phyloP scores from a whole-genome alignment of 768 basidiomycete species.

The Fibroporia radiculosa region DNA sequence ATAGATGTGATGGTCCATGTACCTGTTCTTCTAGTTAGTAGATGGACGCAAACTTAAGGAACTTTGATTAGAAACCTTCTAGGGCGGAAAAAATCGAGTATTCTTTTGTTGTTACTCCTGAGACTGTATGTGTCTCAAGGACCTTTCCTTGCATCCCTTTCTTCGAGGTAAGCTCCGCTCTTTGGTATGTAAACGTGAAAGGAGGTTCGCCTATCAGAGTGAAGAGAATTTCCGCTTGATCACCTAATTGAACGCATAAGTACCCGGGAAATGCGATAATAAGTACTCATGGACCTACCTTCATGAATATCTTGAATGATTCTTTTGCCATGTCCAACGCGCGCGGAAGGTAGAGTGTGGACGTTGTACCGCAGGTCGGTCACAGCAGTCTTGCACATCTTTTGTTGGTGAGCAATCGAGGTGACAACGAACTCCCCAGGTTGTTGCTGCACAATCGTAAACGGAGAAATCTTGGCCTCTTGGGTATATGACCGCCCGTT shows the following conservation, averaged over 20 bases:
- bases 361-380: conserved; percentile 67
- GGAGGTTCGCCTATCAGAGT: conserved; percentile 87
- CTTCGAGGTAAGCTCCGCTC: conserved; percentile 60
- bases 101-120: conserved; percentile 60
- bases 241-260: conserved; percentile 38
- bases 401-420: conserved; percentile 88
- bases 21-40: conserved; percentile 37
- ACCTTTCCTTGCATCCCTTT: conserved; percentile 72
- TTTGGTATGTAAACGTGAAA: conserved; percentile 93
- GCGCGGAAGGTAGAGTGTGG: conserved; percentile 81
- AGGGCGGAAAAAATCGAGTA: conserved; percentile 90
- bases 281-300: conserved; percentile 37
- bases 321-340: conserved; percentile 79
- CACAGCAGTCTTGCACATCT: conserved; percentile 81
- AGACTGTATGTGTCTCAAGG: conserved; percentile 89
- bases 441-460: conserved; percentile 77
- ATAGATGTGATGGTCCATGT: conserved; percentile 93
- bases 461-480: conserved; percentile 72
- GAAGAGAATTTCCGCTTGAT: conserved; percentile 92
- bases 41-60: not conserved
- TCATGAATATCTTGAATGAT: conserved; percentile 85
- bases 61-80: conserved; percentile 52
- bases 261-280: not conserved
- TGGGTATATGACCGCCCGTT: conserved; percentile 69
- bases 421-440: conserved; percentile 80